A percentile compares a stretch with the other conserved stretches of the same genome.
Evolutionary conservation across 441 rosid genomes (phyloP).

Genomic region (Populus tomentosa): DNA sequence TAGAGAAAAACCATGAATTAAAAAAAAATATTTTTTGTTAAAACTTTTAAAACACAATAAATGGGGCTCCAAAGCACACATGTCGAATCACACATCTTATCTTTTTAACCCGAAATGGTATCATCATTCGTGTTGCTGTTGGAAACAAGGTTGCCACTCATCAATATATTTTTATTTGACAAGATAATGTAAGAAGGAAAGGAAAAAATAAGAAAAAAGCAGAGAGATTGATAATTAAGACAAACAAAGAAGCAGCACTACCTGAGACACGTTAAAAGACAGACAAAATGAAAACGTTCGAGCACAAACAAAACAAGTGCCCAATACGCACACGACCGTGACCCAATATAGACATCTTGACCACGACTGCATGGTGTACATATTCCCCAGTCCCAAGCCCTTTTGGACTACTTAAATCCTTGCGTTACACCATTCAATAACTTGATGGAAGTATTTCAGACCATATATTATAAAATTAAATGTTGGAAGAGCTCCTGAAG

Average conservation of each 20-base stretch:
- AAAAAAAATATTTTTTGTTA: no score
- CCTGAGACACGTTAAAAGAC: not conserved
- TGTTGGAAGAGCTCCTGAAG: conserved; percentile 46
- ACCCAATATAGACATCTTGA: not conserved
- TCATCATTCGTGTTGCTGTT: no score
- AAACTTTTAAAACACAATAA: no score
- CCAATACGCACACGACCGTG: not conserved
- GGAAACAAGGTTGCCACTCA: not conserved
- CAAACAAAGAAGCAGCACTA: not conserved
- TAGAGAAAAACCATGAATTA: no score
- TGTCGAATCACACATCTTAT: no score
- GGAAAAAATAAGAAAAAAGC: no score
- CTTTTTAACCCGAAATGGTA: no score
- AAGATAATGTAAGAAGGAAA: no score
- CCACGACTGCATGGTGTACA: conserved; percentile 1
- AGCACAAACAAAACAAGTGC: conserved; percentile 15
- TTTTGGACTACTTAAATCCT: not conserved
- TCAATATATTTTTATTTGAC: no score
- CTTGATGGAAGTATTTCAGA: not conserved
- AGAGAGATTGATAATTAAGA: no score
- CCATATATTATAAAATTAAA: not conserved
- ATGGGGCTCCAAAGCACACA: no score
- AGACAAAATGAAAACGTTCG: not conserved
- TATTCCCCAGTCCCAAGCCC: not conserved
- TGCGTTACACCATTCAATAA: not conserved